phyloP scores from a whole-genome alignment of 768 basidiomycete species.

The Termitomyces sp. region DNA sequence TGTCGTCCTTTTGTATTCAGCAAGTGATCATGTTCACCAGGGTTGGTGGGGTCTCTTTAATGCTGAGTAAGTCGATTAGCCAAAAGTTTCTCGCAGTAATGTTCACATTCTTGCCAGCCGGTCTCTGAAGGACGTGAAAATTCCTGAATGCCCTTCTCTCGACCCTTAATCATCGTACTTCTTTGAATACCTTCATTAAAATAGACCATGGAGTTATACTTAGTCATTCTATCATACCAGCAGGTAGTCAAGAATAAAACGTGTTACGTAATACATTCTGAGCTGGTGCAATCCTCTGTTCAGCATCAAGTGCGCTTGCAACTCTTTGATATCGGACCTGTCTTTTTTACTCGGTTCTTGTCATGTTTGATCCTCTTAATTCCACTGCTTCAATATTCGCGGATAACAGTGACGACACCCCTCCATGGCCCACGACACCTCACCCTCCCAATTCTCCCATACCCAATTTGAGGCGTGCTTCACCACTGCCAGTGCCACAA shows the following conservation, averaged over 20 bases:
- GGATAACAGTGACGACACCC: conserved; percentile 43
- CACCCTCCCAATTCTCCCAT: conserved; percentile 69
- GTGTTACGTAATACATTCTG: conserved; percentile 10
- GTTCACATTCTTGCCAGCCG: conserved; percentile 37
- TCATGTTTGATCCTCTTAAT: conserved; percentile 74
- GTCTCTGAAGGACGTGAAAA: conserved; percentile 64
- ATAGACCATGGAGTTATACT: neutral
- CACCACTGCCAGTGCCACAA: conserved; percentile 43
- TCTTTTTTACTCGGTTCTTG: conserved; percentile 4
- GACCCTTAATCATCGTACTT: conserved; percentile 18
- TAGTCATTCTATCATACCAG: neutral
- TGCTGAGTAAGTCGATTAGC: conserved; percentile 32
- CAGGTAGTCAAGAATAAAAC: neutral
- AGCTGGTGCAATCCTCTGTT: neutral
- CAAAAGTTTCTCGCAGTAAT: neutral
- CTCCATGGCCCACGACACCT: conserved; percentile 83
- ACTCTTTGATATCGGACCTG: neutral
- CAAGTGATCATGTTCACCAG: conserved; percentile 11
- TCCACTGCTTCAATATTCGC: conserved; percentile 54
- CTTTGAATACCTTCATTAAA: neutral
- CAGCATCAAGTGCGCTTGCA: neutral
- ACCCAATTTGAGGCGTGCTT: conserved; percentile 65
- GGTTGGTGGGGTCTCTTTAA: conserved; percentile 50
- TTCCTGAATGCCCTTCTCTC: conserved; percentile 49
- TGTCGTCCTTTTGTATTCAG: neutral